phyloP scores from a whole-genome alignment of 1,284 basidiomycete species.

The Puccinia novopanici region DNA sequence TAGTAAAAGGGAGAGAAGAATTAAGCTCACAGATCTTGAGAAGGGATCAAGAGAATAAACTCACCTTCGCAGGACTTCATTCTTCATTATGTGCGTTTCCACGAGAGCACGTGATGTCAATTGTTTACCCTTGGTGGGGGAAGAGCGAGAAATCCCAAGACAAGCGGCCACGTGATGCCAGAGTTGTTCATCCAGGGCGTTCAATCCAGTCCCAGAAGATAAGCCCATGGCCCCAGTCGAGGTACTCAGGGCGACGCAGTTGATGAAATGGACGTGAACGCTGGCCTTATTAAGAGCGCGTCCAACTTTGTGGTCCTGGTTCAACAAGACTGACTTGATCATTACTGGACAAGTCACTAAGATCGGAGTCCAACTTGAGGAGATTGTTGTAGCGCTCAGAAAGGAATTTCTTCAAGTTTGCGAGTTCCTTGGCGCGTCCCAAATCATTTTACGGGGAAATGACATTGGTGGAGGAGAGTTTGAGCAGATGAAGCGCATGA shows the following conservation, averaged over 20 bases:
- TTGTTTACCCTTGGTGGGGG: conserved; percentile 15
- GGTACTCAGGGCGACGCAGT: conserved; percentile 60
- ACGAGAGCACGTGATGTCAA: conserved; percentile 23
- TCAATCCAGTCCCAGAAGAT: conserved; percentile 32
- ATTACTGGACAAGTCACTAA: conserved; percentile 51
- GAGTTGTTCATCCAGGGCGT: conserved; percentile 44
- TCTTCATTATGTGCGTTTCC: conserved; percentile 12
- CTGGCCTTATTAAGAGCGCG: conserved; percentile 34
- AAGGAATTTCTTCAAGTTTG: conserved; percentile 25
- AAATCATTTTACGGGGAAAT: conserved; percentile 19
- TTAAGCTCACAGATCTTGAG: neutral
- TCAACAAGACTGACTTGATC: conserved; percentile 58
- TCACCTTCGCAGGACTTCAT: conserved; percentile 28
- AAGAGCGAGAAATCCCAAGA: conserved; percentile 4
- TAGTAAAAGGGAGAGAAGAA: conserved; percentile 41
- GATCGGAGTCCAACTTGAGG: neutral
- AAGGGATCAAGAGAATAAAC: neutral
- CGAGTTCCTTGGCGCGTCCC: conserved; percentile 30
- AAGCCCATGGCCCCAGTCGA: conserved; percentile 54
- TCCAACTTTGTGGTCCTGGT: conserved; percentile 52
- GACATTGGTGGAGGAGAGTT: conserved; percentile 26
- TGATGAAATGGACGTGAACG: conserved; percentile 58
- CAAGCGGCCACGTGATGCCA: conserved; percentile 31
- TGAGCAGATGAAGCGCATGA: conserved; percentile 48
- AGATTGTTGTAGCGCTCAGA: conserved; percentile 24